Conservation (phyloP, 208 protist species). For the Wallacemonas rigidus region DNA sequence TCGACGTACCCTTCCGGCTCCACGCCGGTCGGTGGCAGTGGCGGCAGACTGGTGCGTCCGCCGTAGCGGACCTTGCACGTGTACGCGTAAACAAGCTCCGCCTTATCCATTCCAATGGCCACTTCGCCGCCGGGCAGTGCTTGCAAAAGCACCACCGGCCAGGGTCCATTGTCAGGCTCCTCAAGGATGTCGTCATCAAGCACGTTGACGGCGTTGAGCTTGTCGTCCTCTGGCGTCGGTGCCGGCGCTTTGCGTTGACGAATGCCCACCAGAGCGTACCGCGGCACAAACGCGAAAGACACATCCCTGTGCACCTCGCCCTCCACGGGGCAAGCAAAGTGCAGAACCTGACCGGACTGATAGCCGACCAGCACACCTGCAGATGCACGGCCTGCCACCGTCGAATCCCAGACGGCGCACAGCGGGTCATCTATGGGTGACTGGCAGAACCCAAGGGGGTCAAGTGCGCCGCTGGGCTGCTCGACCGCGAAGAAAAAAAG, state of each 20-base stretch:
- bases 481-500: conserved; percentile 94
- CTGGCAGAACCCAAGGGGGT: conserved; percentile 82
- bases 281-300: conserved; percentile 67
- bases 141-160: conserved; percentile 58
- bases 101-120: conserved; percentile 59
- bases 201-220: conserved; percentile 42
- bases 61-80: conserved; percentile 60
- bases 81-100: conserved; percentile 83
- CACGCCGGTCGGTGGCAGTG: conserved; percentile 83
- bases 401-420: conserved; percentile 73
- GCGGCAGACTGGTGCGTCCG: conserved; percentile 52
- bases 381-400: conserved; percentile 1
- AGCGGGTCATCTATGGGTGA: conserved; percentile 50
- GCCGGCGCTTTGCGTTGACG: conserved; percentile 71
- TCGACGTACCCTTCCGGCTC: conserved; percentile 88
- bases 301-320: conserved; percentile 58
- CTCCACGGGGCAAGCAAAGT: conserved; percentile 48
- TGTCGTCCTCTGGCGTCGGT: conserved; percentile 53
- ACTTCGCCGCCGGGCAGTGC: conserved; percentile 42
- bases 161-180: conserved; percentile 83
- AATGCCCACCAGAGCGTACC: conserved; percentile 71
- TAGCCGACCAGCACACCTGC: conserved; percentile 73
- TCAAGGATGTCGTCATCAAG: conserved; percentile 72
- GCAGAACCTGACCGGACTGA: conserved; percentile 67
- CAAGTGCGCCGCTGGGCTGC: conserved; percentile 23